phyloP scores from a whole-genome alignment of 2,329 filamentous ascomycete species.

The Aspergillus fumigatiaffinis region DNA sequence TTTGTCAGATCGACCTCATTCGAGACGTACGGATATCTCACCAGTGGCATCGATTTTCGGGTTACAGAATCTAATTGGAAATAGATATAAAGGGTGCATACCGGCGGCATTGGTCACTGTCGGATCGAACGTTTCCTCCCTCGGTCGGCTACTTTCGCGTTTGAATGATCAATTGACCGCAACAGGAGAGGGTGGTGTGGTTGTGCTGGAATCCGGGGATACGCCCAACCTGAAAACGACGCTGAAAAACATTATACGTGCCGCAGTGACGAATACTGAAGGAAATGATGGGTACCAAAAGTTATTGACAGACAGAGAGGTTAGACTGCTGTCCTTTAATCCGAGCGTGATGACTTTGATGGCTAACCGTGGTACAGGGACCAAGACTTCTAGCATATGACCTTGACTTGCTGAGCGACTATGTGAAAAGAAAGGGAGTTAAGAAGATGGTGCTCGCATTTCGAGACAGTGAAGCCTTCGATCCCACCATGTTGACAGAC shows the following conservation, averaged over 20 bases:
- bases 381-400: slow-evolving; percentile 44
- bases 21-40: slow-evolving; percentile 28
- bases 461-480: slow-evolving; percentile 47
- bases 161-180: slow-evolving; percentile 33
- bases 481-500: slow-evolving; percentile 42
- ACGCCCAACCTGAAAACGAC: slow-evolving; percentile 44
- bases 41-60: not conserved
- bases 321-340: slow-evolving; percentile 15
- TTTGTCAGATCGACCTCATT: slow-evolving; percentile 36
- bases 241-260: slow-evolving; percentile 45
- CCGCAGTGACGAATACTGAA: slow-evolving; percentile 35
- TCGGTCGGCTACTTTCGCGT: slow-evolving; percentile 34
- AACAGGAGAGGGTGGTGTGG: slow-evolving; percentile 31
- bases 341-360: not conserved
- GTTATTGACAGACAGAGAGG: slow-evolving; percentile 37
- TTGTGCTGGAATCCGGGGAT: slow-evolving; percentile 43
- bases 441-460: slow-evolving; percentile 42
- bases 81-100: slow-evolving; percentile 37
- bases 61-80: slow-evolving; percentile 10
- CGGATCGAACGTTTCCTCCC: slow-evolving; percentile 42
- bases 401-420: slow-evolving; percentile 43
- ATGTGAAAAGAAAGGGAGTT: slow-evolving; percentile 34
- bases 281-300: slow-evolving; percentile 37
- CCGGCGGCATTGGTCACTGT: slow-evolving; percentile 42
- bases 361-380: slow-evolving; percentile 23